Evolutionary conservation across 352 stramenopile species (phyloP), one percentile per base, ranked within the genome.

Genomic region (Pythium dissimile): DNA sequence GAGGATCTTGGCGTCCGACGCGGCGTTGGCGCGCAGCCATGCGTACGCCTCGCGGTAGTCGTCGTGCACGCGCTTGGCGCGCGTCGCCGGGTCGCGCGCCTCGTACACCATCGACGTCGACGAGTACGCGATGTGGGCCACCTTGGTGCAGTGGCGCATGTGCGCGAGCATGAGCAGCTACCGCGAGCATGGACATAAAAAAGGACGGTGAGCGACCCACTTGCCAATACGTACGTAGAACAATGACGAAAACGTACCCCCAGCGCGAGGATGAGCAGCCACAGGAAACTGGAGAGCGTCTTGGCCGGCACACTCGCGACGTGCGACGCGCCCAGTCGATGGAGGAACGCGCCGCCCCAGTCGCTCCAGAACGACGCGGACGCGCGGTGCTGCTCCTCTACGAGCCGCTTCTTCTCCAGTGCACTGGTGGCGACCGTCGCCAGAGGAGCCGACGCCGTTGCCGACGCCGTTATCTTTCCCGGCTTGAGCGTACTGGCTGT

Each of bases 21-120:
- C 64, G 2, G 85, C 86, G 46, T 95, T 95, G 13, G 78, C 59
- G 10, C 85, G 83, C 7, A 95, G 56, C 85, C 85, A 95, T n/a
- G 62, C 59, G 62, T 89, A 95, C 3, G 83, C 85, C 69, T 95
- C 85, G 16, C 85, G 80, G 41, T 88, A 92, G 46, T 95, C 85
- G 44, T 95, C 85, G 27, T 86, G 67, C 8, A 85, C 44, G 12
- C 67, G 68, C 21, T 69, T 73, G 24, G 71, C 39, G 15, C 59
- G 64, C 13, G 73, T 86, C 16, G 66, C 82, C 23, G 64, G 59
- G 43, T 92, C 76, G 51, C 77, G 71, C 56, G 75, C 67, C 46
- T 90, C 70, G 39, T 83, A 75, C n/a, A 89, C 71, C 26, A 95
- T 75, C 21, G 80, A 86, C 9, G 85, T 90, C 3, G 81, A 92